Evolutionary conservation across 176 grass and related monocot genomes (phyloP).

Genomic region (Carex cristatella): DNA sequence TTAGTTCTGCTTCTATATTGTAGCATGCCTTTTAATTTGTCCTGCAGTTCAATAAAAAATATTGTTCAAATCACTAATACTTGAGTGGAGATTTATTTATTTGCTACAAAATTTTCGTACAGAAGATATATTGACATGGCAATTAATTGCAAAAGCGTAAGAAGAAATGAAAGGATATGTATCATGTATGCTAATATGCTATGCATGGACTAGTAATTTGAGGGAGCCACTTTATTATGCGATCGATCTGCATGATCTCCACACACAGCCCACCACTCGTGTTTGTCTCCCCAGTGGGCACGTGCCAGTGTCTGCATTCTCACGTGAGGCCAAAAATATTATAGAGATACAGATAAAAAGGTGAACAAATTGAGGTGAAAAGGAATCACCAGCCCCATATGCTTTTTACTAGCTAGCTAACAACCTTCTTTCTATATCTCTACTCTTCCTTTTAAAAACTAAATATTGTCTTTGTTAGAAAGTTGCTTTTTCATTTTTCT

Average conservation of each 20-base stretch:
- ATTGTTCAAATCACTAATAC: too few relatives aligned
- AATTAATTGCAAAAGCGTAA: neutral
- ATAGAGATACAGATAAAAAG: conserved; percentile 27
- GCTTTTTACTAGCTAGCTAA: neutral
- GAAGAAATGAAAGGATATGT: neutral
- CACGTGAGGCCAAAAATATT: conserved; percentile 30
- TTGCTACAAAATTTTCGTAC: too few relatives aligned
- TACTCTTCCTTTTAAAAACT: conserved; percentile 1
- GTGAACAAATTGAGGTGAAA: conserved; percentile 10
- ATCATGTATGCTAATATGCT: neutral
- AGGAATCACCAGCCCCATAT: conserved; percentile 13
- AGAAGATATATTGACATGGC: neutral
- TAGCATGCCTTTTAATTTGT: too few relatives aligned
- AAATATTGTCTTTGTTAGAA: conserved; percentile 14
- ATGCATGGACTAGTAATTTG: neutral
- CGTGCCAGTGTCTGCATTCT: conserved; percentile 17
- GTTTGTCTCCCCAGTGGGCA: conserved; percentile 24
- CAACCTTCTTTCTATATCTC: neutral
- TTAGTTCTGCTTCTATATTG: too few relatives aligned
- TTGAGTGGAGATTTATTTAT: too few relatives aligned
- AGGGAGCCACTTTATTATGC: conserved; percentile 18
- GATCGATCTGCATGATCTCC: conserved; percentile 24
- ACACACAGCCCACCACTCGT: conserved; percentile 9
- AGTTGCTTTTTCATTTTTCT: neutral
- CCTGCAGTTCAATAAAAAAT: too few relatives aligned